Conservation (phyloP, 352 stramenopile genomes). For the Phytophthora tubulina region DNA sequence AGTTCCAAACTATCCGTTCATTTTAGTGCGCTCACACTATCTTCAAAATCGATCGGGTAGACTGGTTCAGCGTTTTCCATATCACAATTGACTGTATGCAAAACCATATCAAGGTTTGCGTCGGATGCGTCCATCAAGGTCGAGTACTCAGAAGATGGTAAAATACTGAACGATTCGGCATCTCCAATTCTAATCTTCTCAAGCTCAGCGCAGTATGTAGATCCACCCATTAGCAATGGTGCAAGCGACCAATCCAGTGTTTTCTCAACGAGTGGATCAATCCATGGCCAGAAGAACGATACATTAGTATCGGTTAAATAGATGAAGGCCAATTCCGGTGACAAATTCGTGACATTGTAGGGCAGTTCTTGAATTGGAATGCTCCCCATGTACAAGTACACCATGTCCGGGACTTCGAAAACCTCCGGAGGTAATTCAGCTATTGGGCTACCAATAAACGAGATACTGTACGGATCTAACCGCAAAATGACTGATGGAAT, state of each 20-base stretch:
- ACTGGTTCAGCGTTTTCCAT: not conserved
- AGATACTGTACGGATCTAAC: conserved; percentile 27
- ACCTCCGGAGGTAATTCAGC: conserved; percentile 20
- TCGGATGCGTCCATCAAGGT: conserved; percentile 22
- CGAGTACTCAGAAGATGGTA: conserved; percentile 16
- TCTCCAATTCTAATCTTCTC: conserved; percentile 12
- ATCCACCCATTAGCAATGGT: conserved; percentile 18
- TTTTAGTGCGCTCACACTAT: conserved; percentile 10
- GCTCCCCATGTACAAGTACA: conserved; percentile 26
- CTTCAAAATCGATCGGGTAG: conserved; percentile 26
- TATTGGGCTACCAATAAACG: conserved; percentile 36
- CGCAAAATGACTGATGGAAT: conserved; percentile 14
- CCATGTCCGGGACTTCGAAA: conserved; percentile 34
- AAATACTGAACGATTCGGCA: not conserved
- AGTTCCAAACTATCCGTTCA: not conserved
- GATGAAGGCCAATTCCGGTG: conserved; percentile 21
- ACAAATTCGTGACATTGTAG: conserved; percentile 28
- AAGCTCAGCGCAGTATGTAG: conserved; percentile 22
- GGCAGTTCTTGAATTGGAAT: conserved; percentile 23
- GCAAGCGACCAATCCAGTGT: not conserved
- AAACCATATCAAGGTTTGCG: conserved; percentile 14
- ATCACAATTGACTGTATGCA: conserved; percentile 22
- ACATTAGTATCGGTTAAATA: conserved; percentile 33
- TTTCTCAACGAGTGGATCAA: conserved; percentile 27
- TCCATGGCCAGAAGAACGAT: conserved; percentile 38